Percentiles rank a stretch among this genome's conserved stretches.
Evolutionary conservation across 2,329 filamentous ascomycete species (phyloP).

Genomic region (Penicillium freii): DNA sequence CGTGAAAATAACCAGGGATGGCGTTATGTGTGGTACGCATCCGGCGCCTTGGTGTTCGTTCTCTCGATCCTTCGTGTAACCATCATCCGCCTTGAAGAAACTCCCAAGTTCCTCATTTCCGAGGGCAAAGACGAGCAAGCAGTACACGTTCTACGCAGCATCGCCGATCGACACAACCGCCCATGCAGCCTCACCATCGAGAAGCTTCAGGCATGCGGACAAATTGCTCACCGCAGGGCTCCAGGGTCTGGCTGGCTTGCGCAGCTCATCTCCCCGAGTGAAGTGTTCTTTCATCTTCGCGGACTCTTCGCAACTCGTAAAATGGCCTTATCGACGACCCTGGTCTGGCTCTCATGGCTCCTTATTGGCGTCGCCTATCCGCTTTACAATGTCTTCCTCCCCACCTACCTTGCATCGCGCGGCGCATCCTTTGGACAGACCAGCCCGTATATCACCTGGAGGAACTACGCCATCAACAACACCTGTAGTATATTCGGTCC

Average conservation of each 20-base stretch:
- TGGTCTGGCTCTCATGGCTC: constrained; percentile 70
- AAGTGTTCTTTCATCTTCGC: constrained; percentile 54
- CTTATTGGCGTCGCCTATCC: constrained; percentile 71
- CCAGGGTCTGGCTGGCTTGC: background rate
- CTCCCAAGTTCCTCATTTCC: constrained; percentile 56
- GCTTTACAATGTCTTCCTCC: constrained; percentile 72
- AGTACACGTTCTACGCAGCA: constrained; percentile 49
- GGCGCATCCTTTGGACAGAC: constrained; percentile 57
- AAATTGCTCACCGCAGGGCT: background rate
- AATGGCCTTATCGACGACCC: constrained; percentile 59
- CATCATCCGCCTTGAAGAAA: constrained; percentile 55
- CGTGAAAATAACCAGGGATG: constrained; percentile 56
- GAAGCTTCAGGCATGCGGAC: constrained; percentile 49
- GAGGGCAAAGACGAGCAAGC: constrained; percentile 55
- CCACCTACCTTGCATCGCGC: constrained; percentile 59
- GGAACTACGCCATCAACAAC: constrained; percentile 71
- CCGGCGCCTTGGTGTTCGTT: constrained; percentile 54
- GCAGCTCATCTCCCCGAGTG: constrained; percentile 10
- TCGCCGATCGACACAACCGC: constrained; percentile 54
- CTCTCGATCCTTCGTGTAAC: constrained; percentile 55
- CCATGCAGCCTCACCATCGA: constrained; percentile 54
- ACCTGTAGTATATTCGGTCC: constrained; percentile 67
- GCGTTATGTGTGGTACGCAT: constrained; percentile 57
- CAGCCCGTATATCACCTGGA: constrained; percentile 60
- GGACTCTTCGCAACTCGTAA: constrained; percentile 64